Evolutionary conservation across 2,329 filamentous ascomycete species (phyloP).

Genomic region (Didymella pomorum): DNA sequence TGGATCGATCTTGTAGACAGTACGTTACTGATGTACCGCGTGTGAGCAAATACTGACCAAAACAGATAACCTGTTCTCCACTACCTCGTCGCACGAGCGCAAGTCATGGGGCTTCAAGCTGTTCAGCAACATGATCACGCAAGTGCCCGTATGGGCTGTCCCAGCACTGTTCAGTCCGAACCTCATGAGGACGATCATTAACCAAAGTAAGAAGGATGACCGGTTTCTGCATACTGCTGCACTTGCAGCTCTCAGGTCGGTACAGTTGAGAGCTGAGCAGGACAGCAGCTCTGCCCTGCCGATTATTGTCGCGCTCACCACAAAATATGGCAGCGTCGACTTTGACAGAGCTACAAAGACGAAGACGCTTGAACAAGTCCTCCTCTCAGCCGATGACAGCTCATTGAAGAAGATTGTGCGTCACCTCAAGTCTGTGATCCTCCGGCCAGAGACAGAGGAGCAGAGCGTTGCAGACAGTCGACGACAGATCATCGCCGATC

Average conservation of each 20-base stretch:
- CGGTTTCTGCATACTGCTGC: conserved; percentile 70
- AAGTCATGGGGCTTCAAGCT: conserved; percentile 93
- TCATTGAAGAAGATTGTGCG: conserved; percentile 62
- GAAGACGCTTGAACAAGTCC: conserved; percentile 80
- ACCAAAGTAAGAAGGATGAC: conserved; percentile 48
- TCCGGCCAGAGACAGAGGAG: conserved; percentile 56
- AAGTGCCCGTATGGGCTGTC: conserved; percentile 59
- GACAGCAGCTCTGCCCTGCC: conserved; percentile 65
- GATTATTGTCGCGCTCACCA: conserved; percentile 73
- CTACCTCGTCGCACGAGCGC: conserved; percentile 81
- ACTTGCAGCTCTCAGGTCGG: conserved; percentile 74
- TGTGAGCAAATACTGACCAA: conserved; percentile 13
- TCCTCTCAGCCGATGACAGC: conserved; percentile 66
- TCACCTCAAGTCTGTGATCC: conserved; percentile 57
- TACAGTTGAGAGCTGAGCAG: conserved; percentile 70
- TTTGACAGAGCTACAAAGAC: conserved; percentile 88
- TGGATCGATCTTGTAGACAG: conserved; percentile 89
- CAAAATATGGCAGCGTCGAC: conserved; percentile 73
- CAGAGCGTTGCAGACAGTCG: conserved; percentile 55
- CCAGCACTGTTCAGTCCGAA: conserved; percentile 80
- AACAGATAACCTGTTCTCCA: conserved; percentile 81
- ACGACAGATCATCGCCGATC: conserved; percentile 60
- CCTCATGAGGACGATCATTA: conserved; percentile 65
- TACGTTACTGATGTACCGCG: conserved; percentile 56
- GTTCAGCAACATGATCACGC: conserved; percentile 76